These are phyloP conservation scores for Syzygium malaccense DNA, from an alignment of 441 rosid genomes.

Conservation along the genomic window DNA sequence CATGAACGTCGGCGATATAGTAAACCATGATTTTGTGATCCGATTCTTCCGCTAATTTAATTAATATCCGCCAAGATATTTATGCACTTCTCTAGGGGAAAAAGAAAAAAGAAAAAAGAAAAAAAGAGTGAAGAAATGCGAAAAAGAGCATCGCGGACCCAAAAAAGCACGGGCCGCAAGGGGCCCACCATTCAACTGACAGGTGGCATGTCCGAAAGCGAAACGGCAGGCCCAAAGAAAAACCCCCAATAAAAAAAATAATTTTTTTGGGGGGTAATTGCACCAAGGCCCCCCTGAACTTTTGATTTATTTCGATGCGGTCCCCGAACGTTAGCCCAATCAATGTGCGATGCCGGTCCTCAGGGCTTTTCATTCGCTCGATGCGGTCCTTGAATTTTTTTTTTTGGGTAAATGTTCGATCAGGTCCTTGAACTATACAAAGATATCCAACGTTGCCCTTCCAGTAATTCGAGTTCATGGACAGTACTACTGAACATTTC, in stretches of 20 bases:
- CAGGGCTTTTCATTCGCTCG: rapidly evolving
- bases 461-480: rapidly evolving
- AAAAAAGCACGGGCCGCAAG: neutral
- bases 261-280: rapidly evolving
- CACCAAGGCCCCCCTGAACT: rapidly evolving
- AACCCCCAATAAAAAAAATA: no score
- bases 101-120: neutral
- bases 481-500: rapidly evolving
- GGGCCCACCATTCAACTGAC: neutral
- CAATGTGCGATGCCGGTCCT: neutral
- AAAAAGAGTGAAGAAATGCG: neutral
- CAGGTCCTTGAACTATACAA: rapidly evolving
- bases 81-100: neutral
- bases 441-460: neutral
- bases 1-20: neutral
- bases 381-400: neutral
- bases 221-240: neutral
- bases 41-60: neutral
- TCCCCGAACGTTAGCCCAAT: rapidly evolving
- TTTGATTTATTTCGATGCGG: neutral
- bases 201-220: neutral
- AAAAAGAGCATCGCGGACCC: neutral
- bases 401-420: neutral
- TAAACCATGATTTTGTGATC: neutral
- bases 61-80: neutral